These are phyloP conservation scores for Botrytis deweyae DNA, from an alignment of 2,329 filamentous ascomycete genomes.

Conservation along the genomic window DNA sequence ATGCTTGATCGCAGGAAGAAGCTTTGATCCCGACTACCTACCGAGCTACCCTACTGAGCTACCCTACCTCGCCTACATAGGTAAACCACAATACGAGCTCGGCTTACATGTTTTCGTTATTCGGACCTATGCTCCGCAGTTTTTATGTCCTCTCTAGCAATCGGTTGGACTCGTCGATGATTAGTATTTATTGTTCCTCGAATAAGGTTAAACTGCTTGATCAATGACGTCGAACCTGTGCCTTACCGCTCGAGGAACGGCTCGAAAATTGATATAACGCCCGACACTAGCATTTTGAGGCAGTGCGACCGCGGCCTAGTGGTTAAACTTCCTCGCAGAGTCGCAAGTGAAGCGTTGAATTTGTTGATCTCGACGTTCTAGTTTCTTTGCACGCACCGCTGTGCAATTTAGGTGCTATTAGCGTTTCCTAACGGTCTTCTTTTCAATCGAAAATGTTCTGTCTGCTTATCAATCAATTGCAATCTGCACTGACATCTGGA, in stretches of 20 bases:
- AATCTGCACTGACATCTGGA: background rate
- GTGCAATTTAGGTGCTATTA: background rate
- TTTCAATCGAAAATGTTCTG: background rate
- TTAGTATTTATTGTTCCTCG: background rate
- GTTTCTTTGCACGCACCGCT: background rate
- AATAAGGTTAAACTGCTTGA: background rate
- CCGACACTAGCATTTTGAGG: background rate
- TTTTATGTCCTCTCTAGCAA: background rate
- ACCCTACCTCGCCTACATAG: background rate
- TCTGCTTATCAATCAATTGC: background rate
- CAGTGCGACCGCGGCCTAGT: background rate
- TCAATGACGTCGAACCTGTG: background rate
- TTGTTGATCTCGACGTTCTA: background rate
- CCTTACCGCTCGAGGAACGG: background rate
- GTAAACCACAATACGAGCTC: background rate
- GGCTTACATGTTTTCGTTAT: background rate
- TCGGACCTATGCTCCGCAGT: background rate
- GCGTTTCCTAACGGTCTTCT: background rate
- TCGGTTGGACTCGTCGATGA: background rate
- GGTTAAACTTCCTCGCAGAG: background rate
- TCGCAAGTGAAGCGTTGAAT: background rate
- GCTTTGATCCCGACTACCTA: background rate
- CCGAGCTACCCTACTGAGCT: no score
- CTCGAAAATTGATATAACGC: background rate
- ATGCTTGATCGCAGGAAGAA: background rate